Evolutionary conservation across 192 early-diverging fungal species (phyloP), one percentile per base, ranked within the genome.

Genomic region (Dissophora globulifera): DNA sequence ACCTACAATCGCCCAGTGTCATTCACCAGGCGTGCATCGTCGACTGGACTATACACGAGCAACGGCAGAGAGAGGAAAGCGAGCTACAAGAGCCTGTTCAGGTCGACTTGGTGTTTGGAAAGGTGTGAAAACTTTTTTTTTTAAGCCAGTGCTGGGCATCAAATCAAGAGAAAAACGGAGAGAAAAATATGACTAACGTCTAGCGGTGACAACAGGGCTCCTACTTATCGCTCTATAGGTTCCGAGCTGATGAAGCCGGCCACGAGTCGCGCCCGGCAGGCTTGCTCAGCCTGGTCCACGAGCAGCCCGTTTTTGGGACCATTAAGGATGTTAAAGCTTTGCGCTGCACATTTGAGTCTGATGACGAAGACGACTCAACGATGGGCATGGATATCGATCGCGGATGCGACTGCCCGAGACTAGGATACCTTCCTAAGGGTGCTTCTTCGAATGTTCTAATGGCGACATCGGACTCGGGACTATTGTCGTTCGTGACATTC

Each of bases 401-500:
- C 6, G 7, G 40, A 22, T 9, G 0, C 5, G 41, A 49, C n/a
- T 42, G 23, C 12, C 72, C 72, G 1, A 51, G 47, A n/a, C 30
- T 58, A 5, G 64, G 72, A 8, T 76, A 76, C 25, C 57, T 76
- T 22, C 72, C 72, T 10, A 47, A 50, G 23, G 11, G 8, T 4
- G 50, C 72, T 0, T 67, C 63, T 11, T 29, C 52, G 22, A 56
- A 38, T 8, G 52, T 81, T 1, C 11, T 81, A 12, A 62, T 74
- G 3, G 72, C 45, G 17, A 66, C 74, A 16, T 78, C 67, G 1
- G 67, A 81, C 53, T 78, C 72, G 17, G 79, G 79, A n/a, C n/a
- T 70, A 1, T 25, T 81, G 59, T 67, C 67, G 25, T 81, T 81
- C 43, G 25, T 81, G 89, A 67, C 87, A 76, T 27, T 97, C 86